A percentile compares a stretch with the other conserved stretches of the same genome.
Evolutionary conservation across 2,329 filamentous ascomycete species (phyloP).

Genomic region (Botryotinia convoluta): DNA sequence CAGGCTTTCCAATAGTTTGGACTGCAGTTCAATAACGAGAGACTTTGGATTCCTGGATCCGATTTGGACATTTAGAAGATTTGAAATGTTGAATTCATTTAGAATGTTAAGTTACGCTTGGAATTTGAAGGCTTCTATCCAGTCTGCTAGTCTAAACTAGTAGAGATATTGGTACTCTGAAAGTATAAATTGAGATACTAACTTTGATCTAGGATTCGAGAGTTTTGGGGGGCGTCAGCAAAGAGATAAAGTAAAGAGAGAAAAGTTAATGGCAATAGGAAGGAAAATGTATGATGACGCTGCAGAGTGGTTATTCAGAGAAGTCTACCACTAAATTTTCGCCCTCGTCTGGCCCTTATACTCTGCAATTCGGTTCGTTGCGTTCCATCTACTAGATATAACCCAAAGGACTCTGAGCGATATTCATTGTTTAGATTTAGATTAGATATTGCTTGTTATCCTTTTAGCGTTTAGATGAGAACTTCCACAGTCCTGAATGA

Average conservation of each 20-base stretch:
- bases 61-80: background rate
- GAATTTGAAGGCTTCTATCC: background rate
- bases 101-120: background rate
- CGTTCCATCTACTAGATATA: background rate
- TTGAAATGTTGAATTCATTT: background rate
- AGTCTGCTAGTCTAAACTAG: background rate
- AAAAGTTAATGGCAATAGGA: background rate
- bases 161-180: background rate
- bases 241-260: background rate
- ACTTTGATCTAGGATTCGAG: constrained; percentile 4
- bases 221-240: background rate
- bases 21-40: background rate
- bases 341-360: background rate
- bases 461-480: background rate
- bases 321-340: constrained; percentile 11
- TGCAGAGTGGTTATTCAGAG: constrained; percentile 17
- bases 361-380: too few species aligned
- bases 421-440: background rate
- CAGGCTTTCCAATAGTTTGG: background rate
- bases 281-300: constrained; percentile 15
- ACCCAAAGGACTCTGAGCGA: background rate
- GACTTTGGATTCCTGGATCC: background rate
- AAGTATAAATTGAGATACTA: background rate
- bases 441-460: background rate
- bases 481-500: background rate